These are phyloP conservation scores for Quercus wislizeni DNA, from an alignment of 306 rosid genomes.

Conservation along the genomic window DNA sequence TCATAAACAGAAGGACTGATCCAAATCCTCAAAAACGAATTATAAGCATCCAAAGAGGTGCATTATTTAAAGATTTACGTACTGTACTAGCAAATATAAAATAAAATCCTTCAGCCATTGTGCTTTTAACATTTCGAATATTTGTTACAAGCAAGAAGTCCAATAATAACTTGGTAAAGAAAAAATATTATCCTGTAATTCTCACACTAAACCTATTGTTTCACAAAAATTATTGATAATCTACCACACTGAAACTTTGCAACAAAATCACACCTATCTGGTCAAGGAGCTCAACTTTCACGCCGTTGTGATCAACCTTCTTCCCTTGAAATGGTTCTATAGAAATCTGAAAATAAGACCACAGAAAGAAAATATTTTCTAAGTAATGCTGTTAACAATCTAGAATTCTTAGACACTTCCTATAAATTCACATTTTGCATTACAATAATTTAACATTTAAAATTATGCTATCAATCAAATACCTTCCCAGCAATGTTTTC, in stretches of 20 bases:
- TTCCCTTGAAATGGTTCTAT: constrained; percentile 95
- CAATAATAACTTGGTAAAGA: neutral
- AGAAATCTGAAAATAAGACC: constrained; percentile 52
- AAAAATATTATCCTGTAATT: neutral
- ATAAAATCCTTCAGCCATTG: neutral
- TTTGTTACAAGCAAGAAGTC: neutral
- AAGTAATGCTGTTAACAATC: neutral
- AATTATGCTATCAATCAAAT: constrained; percentile 16
- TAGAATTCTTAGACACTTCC: neutral
- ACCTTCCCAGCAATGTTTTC: constrained; percentile 98
- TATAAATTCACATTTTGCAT: neutral
- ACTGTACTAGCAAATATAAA: neutral
- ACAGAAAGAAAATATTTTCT: neutral
- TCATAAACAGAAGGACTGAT: neutral
- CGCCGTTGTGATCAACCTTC: constrained; percentile 93
- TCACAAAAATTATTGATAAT: neutral
- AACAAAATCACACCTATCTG: constrained; percentile 72
- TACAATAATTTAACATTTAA: constrained; percentile 4
- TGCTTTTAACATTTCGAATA: neutral
- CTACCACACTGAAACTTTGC: constrained; percentile 4
- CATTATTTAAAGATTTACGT: neutral
- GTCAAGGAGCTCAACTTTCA: constrained; percentile 95
- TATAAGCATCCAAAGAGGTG: neutral
- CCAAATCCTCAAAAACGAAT: neutral
- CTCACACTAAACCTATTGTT: neutral